A percentile compares a stretch with the other conserved stretches of the same genome.
phyloP scores from a whole-genome alignment of 2,329 filamentous ascomycete genomes.

The Eutypa lata region DNA sequence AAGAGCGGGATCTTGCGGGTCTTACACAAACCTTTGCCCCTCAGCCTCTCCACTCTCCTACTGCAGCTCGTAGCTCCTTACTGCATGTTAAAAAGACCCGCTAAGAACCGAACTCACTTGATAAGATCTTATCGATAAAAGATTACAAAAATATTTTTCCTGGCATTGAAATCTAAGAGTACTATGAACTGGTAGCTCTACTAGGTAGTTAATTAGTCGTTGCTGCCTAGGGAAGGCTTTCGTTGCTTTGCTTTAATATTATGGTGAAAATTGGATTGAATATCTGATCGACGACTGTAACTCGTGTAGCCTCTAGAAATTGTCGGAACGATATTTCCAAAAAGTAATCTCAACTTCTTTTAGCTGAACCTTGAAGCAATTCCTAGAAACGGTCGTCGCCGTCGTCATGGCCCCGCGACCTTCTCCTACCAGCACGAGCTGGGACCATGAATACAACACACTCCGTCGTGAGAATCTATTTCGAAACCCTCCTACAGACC shows the following conservation, averaged over 20 bases:
- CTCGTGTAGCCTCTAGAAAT: no score
- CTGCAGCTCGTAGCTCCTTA: no score
- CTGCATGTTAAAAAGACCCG: no score
- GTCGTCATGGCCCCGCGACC: slow-evolving; percentile 51
- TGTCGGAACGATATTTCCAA: no score
- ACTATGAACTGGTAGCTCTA: no score
- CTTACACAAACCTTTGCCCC: no score
- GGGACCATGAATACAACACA: slow-evolving; percentile 85
- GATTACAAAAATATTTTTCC: slow-evolving; percentile 1
- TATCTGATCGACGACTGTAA: no score
- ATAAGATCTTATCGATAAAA: neutral
- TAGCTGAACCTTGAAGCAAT: no score
- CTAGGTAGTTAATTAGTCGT: neutral
- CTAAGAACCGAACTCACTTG: no score
- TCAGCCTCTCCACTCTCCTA: no score
- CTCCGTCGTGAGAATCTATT: slow-evolving; percentile 86
- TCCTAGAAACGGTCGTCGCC: neutral
- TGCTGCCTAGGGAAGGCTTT: neutral
- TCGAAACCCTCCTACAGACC: slow-evolving; percentile 80
- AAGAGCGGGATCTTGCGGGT: no score
- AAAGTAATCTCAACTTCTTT: no score
- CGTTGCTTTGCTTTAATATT: neutral
- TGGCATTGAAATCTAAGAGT: neutral
- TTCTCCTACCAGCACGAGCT: slow-evolving; percentile 59
- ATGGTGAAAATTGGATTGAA: neutral